Conservation (phyloP, 306 rosid species). For the Fragaria vesca region DNA sequence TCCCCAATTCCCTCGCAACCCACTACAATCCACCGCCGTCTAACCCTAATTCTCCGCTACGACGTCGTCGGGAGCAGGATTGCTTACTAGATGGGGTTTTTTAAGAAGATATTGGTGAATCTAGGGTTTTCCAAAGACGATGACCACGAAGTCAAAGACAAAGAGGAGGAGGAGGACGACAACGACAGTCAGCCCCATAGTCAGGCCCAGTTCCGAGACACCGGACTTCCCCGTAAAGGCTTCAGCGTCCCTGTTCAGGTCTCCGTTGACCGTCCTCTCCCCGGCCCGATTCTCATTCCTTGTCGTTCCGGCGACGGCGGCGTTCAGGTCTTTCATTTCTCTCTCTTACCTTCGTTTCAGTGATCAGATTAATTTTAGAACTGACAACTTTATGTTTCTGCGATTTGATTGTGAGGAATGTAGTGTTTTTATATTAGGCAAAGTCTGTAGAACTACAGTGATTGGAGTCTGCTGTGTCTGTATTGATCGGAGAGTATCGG, state of each 20-base stretch:
- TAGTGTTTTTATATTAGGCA: no score
- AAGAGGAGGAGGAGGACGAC: conserved; percentile 14
- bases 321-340: conserved; percentile 61
- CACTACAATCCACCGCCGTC: conserved; percentile 1
- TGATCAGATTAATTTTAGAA: no score
- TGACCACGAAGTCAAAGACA: conserved; percentile 44
- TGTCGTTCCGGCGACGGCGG: conserved; percentile 71
- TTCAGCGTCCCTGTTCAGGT: conserved; percentile 74
- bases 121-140: conserved; percentile 70
- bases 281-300: conserved; percentile 58
- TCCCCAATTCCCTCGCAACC: not conserved
- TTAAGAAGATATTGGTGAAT: conserved; percentile 46
- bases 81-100: conserved; percentile 42
- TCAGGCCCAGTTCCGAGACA: conserved; percentile 36
- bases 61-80: not conserved
- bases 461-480: no score
- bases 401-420: no score
- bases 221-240: conserved; percentile 67
- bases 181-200: conserved; percentile 34
- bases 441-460: no score
- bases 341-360: not conserved
- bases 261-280: conserved; percentile 54
- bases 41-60: not conserved
- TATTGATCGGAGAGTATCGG: no score
- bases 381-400: no score